A percentile compares a stretch with the other conserved stretches of the same genome.
phyloP scores from a whole-genome alignment of 2,329 filamentous ascomycete species.

The Diaporthe sp. region DNA sequence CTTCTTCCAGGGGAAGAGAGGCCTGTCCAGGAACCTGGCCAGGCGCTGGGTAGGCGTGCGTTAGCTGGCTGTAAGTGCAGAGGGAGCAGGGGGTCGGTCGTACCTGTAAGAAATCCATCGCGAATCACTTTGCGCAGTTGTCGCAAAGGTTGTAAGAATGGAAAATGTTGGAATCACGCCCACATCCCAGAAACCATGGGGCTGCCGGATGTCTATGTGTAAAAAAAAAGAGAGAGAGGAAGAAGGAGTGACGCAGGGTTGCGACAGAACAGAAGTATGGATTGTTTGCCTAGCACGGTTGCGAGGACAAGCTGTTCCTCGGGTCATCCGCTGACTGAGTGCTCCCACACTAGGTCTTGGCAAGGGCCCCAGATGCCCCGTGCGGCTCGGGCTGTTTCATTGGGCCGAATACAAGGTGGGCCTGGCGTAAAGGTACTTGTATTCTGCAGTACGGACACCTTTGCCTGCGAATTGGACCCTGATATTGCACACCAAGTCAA shows the following conservation, averaged over 20 bases:
- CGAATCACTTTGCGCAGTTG: constrained; percentile 36
- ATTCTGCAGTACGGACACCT: neutral
- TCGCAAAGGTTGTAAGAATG: constrained; percentile 38
- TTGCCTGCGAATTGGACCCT: neutral
- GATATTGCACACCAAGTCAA: neutral
- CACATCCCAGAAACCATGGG: constrained; percentile 31
- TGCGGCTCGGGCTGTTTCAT: constrained; percentile 31
- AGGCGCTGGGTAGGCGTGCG: constrained; percentile 68
- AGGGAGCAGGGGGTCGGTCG: constrained; percentile 39
- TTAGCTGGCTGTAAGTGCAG: constrained; percentile 44
- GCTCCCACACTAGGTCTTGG: constrained; percentile 27
- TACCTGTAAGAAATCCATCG: constrained; percentile 55
- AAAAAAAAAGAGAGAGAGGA: neutral
- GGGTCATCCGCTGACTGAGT: constrained; percentile 32
- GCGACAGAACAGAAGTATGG: constrained; percentile 14
- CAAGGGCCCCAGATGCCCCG: constrained; percentile 21
- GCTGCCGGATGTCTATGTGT: constrained; percentile 1
- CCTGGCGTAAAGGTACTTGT: neutral
- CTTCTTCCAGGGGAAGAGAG: constrained; percentile 96
- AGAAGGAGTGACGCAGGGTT: constrained; percentile 29
- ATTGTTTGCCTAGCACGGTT: neutral
- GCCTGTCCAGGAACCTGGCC: constrained; percentile 88
- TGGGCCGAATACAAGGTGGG: neutral
- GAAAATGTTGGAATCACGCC: constrained; percentile 29
- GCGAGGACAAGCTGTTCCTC: constrained; percentile 42